These are phyloP conservation scores for Elaeagnus macrophylla DNA, from an alignment of 306 rosid species.

Conservation along the genomic window DNA sequence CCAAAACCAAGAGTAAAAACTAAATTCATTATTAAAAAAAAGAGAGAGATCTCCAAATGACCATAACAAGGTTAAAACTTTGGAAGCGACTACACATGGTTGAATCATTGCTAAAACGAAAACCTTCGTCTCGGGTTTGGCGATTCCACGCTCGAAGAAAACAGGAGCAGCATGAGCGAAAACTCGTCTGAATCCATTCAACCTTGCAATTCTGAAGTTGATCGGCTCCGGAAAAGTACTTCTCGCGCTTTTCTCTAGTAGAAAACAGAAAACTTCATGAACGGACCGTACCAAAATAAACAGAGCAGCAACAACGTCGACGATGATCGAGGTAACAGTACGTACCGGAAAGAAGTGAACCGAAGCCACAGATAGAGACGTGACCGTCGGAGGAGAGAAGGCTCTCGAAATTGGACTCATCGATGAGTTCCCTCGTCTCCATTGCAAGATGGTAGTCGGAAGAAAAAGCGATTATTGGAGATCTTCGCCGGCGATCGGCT, in stretches of 20 bases:
- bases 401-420: constrained; percentile 42
- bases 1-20: too few species aligned
- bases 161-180: constrained; percentile 78
- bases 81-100: not conserved
- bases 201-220: constrained; percentile 55
- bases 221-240: constrained; percentile 78
- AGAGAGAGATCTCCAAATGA: too few species aligned
- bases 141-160: constrained; percentile 93
- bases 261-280: not conserved
- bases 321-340: not conserved
- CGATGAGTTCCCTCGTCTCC: constrained; percentile 32
- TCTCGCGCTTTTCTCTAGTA: constrained; percentile 72
- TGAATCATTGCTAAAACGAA: not conserved
- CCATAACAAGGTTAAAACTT: too few species aligned
- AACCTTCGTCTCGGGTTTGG: constrained; percentile 86
- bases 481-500: constrained; percentile 6
- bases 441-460: constrained; percentile 14
- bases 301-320: not conserved
- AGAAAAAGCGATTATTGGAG: constrained; percentile 32
- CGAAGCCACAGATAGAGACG: constrained; percentile 82
- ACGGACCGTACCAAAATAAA: not conserved
- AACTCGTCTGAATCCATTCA: constrained; percentile 69
- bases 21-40: too few species aligned
- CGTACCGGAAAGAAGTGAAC: constrained; percentile 86
- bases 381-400: constrained; percentile 37